Evolutionary conservation across 1,139 yeast genomes (phyloP).

Genomic region (Geotrichum bryndzae): DNA sequence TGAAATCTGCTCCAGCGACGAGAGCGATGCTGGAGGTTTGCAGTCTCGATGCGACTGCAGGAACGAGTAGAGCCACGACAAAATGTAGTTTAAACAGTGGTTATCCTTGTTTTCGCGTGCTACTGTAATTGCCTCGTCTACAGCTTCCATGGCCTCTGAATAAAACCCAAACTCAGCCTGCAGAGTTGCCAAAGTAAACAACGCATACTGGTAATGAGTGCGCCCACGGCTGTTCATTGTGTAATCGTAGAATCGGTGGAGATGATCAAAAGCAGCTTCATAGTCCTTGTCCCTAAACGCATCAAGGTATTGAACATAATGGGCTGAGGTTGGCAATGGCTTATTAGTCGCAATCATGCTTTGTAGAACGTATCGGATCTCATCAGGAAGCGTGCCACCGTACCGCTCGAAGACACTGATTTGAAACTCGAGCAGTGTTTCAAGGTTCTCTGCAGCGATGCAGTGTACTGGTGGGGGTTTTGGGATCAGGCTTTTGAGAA

Average conservation of each 20-base stretch:
- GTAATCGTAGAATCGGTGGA: conserved; percentile 82
- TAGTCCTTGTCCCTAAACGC: conserved; percentile 58
- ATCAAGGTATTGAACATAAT: conserved; percentile 61
- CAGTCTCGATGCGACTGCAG: conserved; percentile 58
- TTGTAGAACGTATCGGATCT: conserved; percentile 42
- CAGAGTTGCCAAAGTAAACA: conserved; percentile 68
- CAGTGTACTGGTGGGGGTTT: conserved; percentile 1
- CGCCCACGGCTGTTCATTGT: conserved; percentile 66
- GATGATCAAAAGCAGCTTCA: conserved; percentile 62
- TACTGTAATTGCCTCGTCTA: conserved; percentile 81
- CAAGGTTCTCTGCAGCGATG: conserved; percentile 50
- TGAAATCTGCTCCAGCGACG: conserved; percentile 52
- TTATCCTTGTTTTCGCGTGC: conserved; percentile 83
- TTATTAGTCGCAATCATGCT: conserved; percentile 49
- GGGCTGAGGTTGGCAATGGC: conserved; percentile 54
- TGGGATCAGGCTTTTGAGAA: conserved; percentile 9
- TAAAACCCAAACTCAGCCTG: conserved; percentile 74
- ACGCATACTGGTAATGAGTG: conserved; percentile 72
- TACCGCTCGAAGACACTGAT: conserved; percentile 49
- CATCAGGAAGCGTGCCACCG: conserved; percentile 39
- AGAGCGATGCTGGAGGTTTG: conserved; percentile 25
- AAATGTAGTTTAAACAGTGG: conserved; percentile 64
- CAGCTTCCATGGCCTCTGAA: conserved; percentile 69
- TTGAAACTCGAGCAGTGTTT: conserved; percentile 50
- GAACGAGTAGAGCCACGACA: conserved; percentile 74